Base-by-base conservation (phyloP, 257 asterid genomes). In the Petunia axillaris region DNA sequence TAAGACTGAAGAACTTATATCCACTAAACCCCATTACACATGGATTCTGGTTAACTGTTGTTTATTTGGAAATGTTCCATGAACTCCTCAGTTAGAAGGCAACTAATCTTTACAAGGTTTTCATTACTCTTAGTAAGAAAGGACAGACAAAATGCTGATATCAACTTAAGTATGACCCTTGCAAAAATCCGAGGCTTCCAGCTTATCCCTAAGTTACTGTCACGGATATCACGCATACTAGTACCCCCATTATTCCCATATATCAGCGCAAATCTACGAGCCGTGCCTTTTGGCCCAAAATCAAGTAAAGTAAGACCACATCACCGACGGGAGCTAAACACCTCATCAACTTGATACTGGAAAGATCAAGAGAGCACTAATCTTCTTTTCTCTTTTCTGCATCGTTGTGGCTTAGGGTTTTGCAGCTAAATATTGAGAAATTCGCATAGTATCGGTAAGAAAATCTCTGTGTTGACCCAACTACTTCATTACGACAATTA, bases 321-420 rank as follows among this genome's bases (percentile, higher is more conserved):
- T 68, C 76, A n/a, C 41, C 16, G n/a, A 44, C 16, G 16, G 3
- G 57, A 44, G 57, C 40, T 68, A 16, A 16, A 68, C 15, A 43
- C 40, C 57, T 37, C 40, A 68, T 68, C 76, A 44, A 68, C 40
- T 44, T 16, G 76, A 70, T 46, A 70, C 35, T 9, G 46, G 43
- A 70, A 67, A 43, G 53, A 68, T 68, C 57, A 68, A 7, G 1
- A 68, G 58, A 44, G 3, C 2, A 25, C 41, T 70, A 4, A 48
- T 16, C 76, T 16, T n/a, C 25, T 1, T 0, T 44, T 46, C 41
- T 70, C 77, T 25, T 46, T 10, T 70, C 48, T 14, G 14, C 58
- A 48, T 53, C 58, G 25, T 25, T 0, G 44, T 2, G 60, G 60
- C 43, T 10, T 11, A 71, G 3, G 77, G 4, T 50, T 70, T 71